Percentiles rank a stretch among this genome's conserved stretches.
These are phyloP conservation scores for Ceratocystis papillata DNA, from an alignment of 2,329 filamentous ascomycete species.

Conservation along the genomic window DNA sequence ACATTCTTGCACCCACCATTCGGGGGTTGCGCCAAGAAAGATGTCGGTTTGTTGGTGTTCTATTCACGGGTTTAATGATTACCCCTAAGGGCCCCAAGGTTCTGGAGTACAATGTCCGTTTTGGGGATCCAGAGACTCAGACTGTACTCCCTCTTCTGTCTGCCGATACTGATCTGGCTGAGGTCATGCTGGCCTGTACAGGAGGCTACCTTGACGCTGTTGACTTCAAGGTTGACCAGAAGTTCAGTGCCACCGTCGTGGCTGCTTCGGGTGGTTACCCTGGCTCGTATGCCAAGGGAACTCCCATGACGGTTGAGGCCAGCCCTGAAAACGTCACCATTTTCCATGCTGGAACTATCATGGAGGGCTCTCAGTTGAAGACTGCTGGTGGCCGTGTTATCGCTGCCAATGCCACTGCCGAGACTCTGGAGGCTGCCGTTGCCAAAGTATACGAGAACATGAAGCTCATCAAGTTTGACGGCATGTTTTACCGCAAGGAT, in stretches of 20 bases:
- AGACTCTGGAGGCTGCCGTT: constrained; percentile 69
- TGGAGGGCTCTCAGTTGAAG: constrained; percentile 52
- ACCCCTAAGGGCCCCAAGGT: constrained; percentile 69
- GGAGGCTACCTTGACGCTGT: constrained; percentile 62
- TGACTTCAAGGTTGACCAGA: constrained; percentile 53
- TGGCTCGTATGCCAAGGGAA: constrained; percentile 72
- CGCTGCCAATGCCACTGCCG: constrained; percentile 67
- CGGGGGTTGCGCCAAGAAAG: constrained; percentile 76
- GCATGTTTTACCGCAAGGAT: constrained; percentile 86
- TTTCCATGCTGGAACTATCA: constrained; percentile 84
- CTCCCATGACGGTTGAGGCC: constrained; percentile 42
- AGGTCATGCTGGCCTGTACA: constrained; percentile 78
- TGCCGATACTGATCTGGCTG: constrained; percentile 68
- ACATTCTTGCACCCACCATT: constrained; percentile 80
- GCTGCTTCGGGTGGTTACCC: constrained; percentile 88
- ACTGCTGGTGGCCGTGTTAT: constrained; percentile 87
- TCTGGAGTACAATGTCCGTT: constrained; percentile 86
- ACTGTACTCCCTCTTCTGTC: constrained; percentile 70
- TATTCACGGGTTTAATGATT: constrained; percentile 92
- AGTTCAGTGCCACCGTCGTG: constrained; percentile 84
- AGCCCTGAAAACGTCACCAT: constrained; percentile 50
- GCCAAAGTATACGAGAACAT: constrained; percentile 80
- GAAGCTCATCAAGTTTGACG: constrained; percentile 61
- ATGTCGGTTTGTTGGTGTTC: constrained; percentile 59
- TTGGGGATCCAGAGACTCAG: constrained; percentile 86